Percentiles rank a stretch among this genome's conserved stretches.
Evolutionary conservation across 768 basidiomycete species (phyloP).

Genomic region (Lentinula edodes): DNA sequence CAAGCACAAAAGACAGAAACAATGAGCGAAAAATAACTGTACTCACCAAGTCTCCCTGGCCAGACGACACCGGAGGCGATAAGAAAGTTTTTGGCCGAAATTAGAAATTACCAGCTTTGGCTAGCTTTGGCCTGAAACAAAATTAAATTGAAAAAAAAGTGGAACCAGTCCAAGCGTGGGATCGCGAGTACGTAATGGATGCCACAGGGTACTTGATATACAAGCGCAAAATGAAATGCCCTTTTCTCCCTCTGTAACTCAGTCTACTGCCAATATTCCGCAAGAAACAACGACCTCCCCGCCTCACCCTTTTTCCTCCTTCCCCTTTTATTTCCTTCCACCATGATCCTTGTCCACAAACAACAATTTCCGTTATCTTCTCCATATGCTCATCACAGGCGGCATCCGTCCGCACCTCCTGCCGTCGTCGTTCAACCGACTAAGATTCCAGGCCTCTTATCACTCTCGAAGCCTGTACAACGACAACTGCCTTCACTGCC

Average conservation of each 20-base stretch:
- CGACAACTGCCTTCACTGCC: conserved; percentile 30
- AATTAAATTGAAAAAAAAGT: neutral
- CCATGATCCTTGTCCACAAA: conserved; percentile 48
- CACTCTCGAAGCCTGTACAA: conserved; percentile 53
- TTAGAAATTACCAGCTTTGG: neutral
- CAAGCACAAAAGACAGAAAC: neutral
- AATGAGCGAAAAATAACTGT: neutral
- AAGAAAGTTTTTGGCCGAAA: neutral
- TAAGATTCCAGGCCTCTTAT: conserved; percentile 66
- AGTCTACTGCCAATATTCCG: neutral
- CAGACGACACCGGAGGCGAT: neutral
- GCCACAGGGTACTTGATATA: neutral
- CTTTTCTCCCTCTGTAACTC: neutral
- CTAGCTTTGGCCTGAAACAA: neutral
- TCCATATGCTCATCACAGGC: conserved; percentile 39
- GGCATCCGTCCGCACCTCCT: conserved; percentile 67
- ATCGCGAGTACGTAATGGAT: neutral
- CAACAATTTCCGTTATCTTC: conserved; percentile 26
- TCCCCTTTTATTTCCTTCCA: conserved; percentile 7
- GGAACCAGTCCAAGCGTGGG: neutral
- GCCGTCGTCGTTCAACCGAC: conserved; percentile 68
- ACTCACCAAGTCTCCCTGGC: neutral
- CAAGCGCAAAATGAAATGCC: neutral
- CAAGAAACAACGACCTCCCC: conserved; percentile 6
- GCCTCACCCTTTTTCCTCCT: conserved; percentile 13